Percentiles rank a stretch among this genome's conserved stretches.
These are phyloP conservation scores for Yamadazyma akitaensis DNA, from an alignment of 805 yeast species.

Conservation along the genomic window DNA sequence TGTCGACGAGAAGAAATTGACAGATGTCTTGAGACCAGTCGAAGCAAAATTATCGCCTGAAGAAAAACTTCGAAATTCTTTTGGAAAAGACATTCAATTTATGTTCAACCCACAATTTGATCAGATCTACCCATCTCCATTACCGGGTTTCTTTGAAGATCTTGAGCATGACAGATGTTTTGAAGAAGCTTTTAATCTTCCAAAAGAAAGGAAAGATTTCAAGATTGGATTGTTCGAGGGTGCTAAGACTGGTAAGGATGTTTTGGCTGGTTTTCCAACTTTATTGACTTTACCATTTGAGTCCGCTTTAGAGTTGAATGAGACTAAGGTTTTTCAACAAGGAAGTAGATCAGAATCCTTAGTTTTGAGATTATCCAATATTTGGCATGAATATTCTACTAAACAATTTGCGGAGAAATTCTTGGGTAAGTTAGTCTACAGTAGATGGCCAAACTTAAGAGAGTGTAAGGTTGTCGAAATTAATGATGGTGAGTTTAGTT, in stretches of 20 bases:
- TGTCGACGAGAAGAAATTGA: conserved; percentile 77
- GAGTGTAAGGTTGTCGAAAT: conserved; percentile 73
- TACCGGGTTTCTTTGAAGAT: conserved; percentile 73
- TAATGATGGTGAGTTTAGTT: conserved; percentile 50
- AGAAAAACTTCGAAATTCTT: conserved; percentile 69
- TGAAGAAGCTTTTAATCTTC: conserved; percentile 55
- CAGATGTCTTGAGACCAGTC: conserved; percentile 67
- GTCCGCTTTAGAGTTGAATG: conserved; percentile 52
- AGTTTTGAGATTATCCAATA: conserved; percentile 58
- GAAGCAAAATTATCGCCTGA: conserved; percentile 62
- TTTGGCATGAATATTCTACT: conserved; percentile 51
- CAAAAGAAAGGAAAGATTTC: conserved; percentile 42
- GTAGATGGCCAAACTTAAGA: conserved; percentile 87
- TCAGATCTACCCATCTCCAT: conserved; percentile 66
- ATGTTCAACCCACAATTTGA: conserved; percentile 74
- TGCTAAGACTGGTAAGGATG: conserved; percentile 64
- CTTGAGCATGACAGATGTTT: conserved; percentile 76
- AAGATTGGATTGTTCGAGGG: conserved; percentile 61
- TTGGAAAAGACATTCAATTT: conserved; percentile 69
- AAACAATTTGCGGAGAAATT: conserved; percentile 65
- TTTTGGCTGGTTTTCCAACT: conserved; percentile 89
- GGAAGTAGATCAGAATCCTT: conserved; percentile 83
- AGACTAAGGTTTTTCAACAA: conserved; percentile 75
- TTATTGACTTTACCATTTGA: conserved; percentile 65
- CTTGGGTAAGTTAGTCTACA: conserved; percentile 61